Base-by-base conservation (phyloP, 306 rosid species). In the Ammopiptanthus mongolicus region DNA sequence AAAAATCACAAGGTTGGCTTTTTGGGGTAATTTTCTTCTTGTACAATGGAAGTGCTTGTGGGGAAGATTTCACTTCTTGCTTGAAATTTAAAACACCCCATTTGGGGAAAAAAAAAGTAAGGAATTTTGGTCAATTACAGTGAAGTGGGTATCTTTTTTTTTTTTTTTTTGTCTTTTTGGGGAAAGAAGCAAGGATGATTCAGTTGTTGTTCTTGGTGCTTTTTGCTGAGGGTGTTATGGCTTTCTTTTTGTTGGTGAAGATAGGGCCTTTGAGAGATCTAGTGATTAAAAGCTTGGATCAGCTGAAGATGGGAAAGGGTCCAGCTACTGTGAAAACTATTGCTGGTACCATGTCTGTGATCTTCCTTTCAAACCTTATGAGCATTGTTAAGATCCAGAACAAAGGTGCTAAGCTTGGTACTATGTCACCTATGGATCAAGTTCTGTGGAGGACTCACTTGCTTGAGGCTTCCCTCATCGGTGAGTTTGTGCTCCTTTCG, bases 351-450 rank as follows among this genome's bases (percentile, higher is more conserved):
- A 91, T 95, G 98, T 87, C 84, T 82, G 97, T 89, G 64, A 95
- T 95, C 82, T 84, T 95, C 37, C 70, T 91, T 61, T 91, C 98
- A 2, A 91, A 91, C 71, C 82, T 95, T 25, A 84, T 86, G 90
- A 95, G 89, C 84, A 88, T 95, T 82, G 82, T 88, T 51, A 95
- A 95, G 97, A 90, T 95, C 90, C 96, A 91, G 95, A 90, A 95
- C 76, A 91, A 92, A 81, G 98, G 98, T 73, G 96, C 91, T 62
- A 95, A 90, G 84, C 92, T 95, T 73, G 97, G 98, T 3, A 87
- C 97, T 15, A 91, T 95, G 97, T 95, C 98, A 8, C 97, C 98
- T 23, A 95, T 95, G 98, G 98, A 95, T 88, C 97, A 94, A 77
- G 98, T 91, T 86, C 86, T 95, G 4, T 95, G 96, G 96, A 95